These are phyloP conservation scores for Triangularia verruculosa DNA, from an alignment of 2,329 filamentous ascomycete genomes.

Conservation along the genomic window DNA sequence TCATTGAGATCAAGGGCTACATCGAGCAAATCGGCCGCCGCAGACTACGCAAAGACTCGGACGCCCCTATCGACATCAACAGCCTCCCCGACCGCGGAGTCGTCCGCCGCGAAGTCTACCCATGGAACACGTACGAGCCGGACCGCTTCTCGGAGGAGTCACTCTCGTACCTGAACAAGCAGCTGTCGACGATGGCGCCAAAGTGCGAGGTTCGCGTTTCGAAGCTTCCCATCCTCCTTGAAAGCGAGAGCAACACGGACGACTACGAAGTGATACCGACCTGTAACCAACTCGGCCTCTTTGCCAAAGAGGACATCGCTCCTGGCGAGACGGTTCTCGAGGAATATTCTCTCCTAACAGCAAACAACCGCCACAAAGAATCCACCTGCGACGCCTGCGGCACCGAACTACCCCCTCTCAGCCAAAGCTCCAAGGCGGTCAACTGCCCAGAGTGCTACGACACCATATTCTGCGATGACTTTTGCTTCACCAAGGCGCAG, in stretches of 20 bases:
- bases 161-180: constrained; percentile 67
- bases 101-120: constrained; percentile 68
- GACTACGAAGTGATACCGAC: constrained; percentile 52
- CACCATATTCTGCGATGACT: constrained; percentile 62
- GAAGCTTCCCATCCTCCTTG: constrained; percentile 68
- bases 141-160: constrained; percentile 69
- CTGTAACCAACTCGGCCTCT: constrained; percentile 80
- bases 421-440: constrained; percentile 45
- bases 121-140: constrained; percentile 65
- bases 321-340: constrained; percentile 73
- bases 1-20: constrained; percentile 51
- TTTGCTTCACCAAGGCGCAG: constrained; percentile 57
- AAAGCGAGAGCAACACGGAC: constrained; percentile 50
- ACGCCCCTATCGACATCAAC: constrained; percentile 47
- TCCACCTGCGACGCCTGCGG: constrained; percentile 88
- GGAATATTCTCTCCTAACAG: constrained; percentile 84
- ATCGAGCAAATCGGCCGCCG: constrained; percentile 53
- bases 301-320: constrained; percentile 76
- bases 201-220: constrained; percentile 78
- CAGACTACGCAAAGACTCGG: constrained; percentile 44
- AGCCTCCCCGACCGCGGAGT: constrained; percentile 66
- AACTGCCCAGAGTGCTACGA: constrained; percentile 61
- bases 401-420: constrained; percentile 62
- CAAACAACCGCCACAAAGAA: constrained; percentile 84
- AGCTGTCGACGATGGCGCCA: constrained; percentile 67